Evolutionary conservation across 176 grass and related monocot genomes (phyloP).

Genomic region (Triticum turgidum): DNA sequence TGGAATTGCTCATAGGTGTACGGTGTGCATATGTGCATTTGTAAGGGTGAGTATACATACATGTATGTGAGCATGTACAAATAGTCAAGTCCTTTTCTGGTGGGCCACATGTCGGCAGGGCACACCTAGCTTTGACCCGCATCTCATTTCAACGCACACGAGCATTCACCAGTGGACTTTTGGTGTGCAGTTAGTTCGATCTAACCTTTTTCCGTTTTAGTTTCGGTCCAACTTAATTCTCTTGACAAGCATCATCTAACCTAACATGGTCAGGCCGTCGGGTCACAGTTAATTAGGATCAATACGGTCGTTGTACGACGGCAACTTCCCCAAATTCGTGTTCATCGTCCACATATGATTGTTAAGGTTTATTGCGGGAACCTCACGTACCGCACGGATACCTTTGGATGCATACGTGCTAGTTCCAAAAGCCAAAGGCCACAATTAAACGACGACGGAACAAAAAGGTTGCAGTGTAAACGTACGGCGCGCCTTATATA

Average conservation of each 20-base stretch:
- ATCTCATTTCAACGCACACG: constrained; percentile 14
- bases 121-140: neutral
- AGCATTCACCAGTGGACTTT: constrained; percentile 32
- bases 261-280: neutral
- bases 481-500: neutral
- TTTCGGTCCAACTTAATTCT: constrained; percentile 16
- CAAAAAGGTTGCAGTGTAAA: constrained; percentile 6
- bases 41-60: no score
- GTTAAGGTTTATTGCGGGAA: neutral
- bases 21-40: no score
- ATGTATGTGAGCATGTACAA: no score
- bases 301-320: neutral
- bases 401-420: neutral
- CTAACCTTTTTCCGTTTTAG: neutral
- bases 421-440: neutral
- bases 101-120: neutral
- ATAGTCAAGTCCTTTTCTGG: neutral
- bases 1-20: no score
- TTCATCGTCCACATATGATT: neutral
- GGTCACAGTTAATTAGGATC: neutral
- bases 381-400: neutral
- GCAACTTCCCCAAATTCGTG: neutral
- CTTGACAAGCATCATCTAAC: neutral
- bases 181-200: neutral
- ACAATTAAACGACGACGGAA: neutral